Evolutionary conservation across 371 early-diverging fungal species (phyloP).

Genomic region (Dipsacomyces acuminosporus): DNA sequence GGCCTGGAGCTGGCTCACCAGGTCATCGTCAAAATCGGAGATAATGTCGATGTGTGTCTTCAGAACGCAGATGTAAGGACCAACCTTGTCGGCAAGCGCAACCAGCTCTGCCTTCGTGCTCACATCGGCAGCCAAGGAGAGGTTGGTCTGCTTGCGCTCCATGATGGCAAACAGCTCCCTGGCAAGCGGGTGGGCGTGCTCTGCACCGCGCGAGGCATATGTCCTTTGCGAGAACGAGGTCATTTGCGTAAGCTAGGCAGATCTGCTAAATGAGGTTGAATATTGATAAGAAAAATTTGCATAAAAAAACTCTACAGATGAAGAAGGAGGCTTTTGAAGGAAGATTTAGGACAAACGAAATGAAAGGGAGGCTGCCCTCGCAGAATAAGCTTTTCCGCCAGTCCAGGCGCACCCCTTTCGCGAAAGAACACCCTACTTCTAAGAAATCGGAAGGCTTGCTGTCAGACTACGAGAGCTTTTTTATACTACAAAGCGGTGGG

Average conservation of each 20-base stretch:
- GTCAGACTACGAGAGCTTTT: slow-evolving; percentile 6
- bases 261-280: too few relatives aligned
- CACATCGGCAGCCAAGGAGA: slow-evolving; percentile 88
- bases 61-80: slow-evolving; percentile 89
- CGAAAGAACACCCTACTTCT: too few relatives aligned
- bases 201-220: slow-evolving; percentile 37
- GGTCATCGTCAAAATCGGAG: slow-evolving; percentile 82
- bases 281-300: neutral
- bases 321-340: slow-evolving; percentile 3
- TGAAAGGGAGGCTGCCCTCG: slow-evolving; percentile 13
- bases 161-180: slow-evolving; percentile 72
- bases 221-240: slow-evolving; percentile 33
- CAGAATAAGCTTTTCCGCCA: slow-evolving; percentile 17
- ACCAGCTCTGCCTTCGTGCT: slow-evolving; percentile 81
- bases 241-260: slow-evolving; percentile 4
- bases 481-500: slow-evolving; percentile 31
- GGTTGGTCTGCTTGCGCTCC: slow-evolving; percentile 86
- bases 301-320: slow-evolving; percentile 5
- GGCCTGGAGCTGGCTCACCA: slow-evolving; percentile 61
- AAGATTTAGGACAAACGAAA: neutral
- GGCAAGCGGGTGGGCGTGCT: slow-evolving; percentile 53
- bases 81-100: slow-evolving; percentile 77
- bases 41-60: slow-evolving; percentile 97
- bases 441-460: slow-evolving; percentile 5
- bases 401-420: too few relatives aligned